Conservation (phyloP, 805 yeast genomes). For the Tetrapisispora phaffii region DNA sequence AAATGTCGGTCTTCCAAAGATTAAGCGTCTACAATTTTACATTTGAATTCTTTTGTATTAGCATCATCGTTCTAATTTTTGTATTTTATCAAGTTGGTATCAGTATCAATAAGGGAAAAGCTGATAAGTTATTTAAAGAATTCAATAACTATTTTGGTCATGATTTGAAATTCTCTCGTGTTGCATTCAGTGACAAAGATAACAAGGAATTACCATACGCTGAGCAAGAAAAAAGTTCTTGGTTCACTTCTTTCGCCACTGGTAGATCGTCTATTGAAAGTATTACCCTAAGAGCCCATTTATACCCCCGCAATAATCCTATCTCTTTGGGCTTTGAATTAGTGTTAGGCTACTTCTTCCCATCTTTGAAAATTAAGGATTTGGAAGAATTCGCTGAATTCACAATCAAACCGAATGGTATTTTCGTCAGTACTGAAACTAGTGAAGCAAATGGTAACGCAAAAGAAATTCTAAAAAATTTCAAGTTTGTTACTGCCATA, state of each 20-base stretch:
- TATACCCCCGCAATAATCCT: slow-evolving; percentile 74
- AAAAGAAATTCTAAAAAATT: slow-evolving; percentile 37
- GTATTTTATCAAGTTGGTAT: slow-evolving; percentile 50
- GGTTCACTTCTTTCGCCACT: slow-evolving; percentile 61
- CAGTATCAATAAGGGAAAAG: slow-evolving; percentile 45
- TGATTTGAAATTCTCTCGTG: slow-evolving; percentile 58
- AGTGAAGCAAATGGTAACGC: slow-evolving; percentile 25
- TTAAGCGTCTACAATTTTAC: slow-evolving; percentile 61
- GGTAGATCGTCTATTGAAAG: slow-evolving; percentile 74
- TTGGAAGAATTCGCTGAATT: slow-evolving; percentile 48
- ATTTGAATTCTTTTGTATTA: slow-evolving; percentile 52
- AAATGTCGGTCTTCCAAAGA: slow-evolving; percentile 52
- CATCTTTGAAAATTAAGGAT: slow-evolving; percentile 43
- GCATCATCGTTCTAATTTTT: slow-evolving; percentile 41
- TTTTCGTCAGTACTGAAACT: slow-evolving; percentile 18
- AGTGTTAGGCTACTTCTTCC: slow-evolving; percentile 47
- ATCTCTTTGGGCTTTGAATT: slow-evolving; percentile 58
- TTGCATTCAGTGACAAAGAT: slow-evolving; percentile 28
- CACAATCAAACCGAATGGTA: slow-evolving; percentile 42
- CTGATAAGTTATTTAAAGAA: slow-evolving; percentile 42
- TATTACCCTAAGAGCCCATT: slow-evolving; percentile 48
- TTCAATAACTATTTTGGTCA: slow-evolving; percentile 44
- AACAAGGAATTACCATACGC: slow-evolving; percentile 30
- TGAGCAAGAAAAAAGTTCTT: slow-evolving; percentile 24
- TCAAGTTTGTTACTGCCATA: slow-evolving; percentile 67